Conservation (phyloP, 306 rosid species). For the Sicyos baderoa region DNA sequence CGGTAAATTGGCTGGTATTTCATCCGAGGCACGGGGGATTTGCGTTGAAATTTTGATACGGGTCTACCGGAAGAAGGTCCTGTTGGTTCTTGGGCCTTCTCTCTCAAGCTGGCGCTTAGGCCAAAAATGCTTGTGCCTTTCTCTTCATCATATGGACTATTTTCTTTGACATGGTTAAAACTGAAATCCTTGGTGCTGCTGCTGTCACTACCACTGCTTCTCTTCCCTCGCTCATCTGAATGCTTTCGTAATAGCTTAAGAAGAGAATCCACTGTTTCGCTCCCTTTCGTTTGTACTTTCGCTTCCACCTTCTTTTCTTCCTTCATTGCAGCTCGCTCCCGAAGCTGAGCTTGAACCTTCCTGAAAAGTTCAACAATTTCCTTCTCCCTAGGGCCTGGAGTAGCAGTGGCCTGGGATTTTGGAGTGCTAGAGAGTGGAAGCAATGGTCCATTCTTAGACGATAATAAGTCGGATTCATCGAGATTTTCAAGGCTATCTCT, state of each 20-base stretch:
- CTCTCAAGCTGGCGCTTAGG: slow-evolving; percentile 38
- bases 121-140: slow-evolving; percentile 34
- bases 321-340: slow-evolving; percentile 64
- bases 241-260: slow-evolving; percentile 77
- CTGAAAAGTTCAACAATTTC: slow-evolving; percentile 92
- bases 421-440: slow-evolving; percentile 45
- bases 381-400: slow-evolving; percentile 89
- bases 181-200: slow-evolving; percentile 33
- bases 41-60: slow-evolving; percentile 65
- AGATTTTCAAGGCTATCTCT: slow-evolving; percentile 56
- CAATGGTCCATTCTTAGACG: slow-evolving; percentile 66
- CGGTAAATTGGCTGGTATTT: slow-evolving; percentile 47
- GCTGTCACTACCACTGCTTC: slow-evolving; percentile 32
- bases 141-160: slow-evolving; percentile 30
- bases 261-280: slow-evolving; percentile 77
- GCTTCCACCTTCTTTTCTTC: slow-evolving; percentile 72
- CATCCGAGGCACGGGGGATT: slow-evolving; percentile 73
- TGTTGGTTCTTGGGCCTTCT: slow-evolving; percentile 42
- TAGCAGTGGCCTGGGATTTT: slow-evolving; percentile 59
- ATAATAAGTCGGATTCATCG: slow-evolving; percentile 57
- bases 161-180: slow-evolving; percentile 42
- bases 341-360: slow-evolving; percentile 84
- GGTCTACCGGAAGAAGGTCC: slow-evolving; percentile 45
- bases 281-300: slow-evolving; percentile 52
- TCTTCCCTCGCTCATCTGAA: slow-evolving; percentile 67